A percentile compares a stretch with the other conserved stretches of the same genome.
Evolutionary conservation across 768 basidiomycete species (phyloP).

Genomic region (Hypsizygus marmoreus): DNA sequence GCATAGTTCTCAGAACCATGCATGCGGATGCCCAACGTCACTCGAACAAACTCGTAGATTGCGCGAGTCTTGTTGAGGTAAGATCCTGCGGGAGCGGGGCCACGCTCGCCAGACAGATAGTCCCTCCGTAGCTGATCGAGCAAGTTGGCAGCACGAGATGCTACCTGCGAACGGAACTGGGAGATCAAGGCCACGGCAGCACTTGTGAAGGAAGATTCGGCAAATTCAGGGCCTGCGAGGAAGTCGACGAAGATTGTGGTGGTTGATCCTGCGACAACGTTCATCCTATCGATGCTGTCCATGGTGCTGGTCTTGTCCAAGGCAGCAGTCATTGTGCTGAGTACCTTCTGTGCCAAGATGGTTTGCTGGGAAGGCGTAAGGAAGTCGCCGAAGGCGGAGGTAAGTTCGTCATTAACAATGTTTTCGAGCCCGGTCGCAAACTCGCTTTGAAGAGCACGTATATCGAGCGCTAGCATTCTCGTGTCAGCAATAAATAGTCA

Average conservation of each 20-base stretch:
- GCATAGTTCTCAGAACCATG: slow-evolving; percentile 71
- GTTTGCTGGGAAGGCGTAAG: slow-evolving; percentile 31
- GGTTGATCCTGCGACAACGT: slow-evolving; percentile 56
- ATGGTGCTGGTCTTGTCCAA: slow-evolving; percentile 70
- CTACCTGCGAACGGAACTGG: slow-evolving; percentile 53
- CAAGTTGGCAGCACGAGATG: slow-evolving; percentile 44
- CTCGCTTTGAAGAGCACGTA: slow-evolving; percentile 71
- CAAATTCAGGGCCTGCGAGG: slow-evolving; percentile 43
- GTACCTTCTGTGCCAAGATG: slow-evolving; percentile 35
- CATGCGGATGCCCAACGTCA: slow-evolving; percentile 67
- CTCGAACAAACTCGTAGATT: slow-evolving; percentile 72
- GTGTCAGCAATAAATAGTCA: slow-evolving; percentile 4
- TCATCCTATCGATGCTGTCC: slow-evolving; percentile 72
- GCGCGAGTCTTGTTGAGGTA: slow-evolving; percentile 63
- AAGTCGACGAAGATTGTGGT: slow-evolving; percentile 50
- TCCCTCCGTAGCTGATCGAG: slow-evolving; percentile 52
- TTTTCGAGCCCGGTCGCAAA: slow-evolving; percentile 48
- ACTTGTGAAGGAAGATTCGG: slow-evolving; percentile 20
- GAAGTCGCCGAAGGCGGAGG: slow-evolving; percentile 42
- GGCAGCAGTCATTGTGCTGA: slow-evolving; percentile 44
- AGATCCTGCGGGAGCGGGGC: slow-evolving; percentile 61
- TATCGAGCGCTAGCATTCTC: slow-evolving; percentile 60
- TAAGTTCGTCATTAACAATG: slow-evolving; percentile 54
- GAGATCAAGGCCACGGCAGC: slow-evolving; percentile 37
- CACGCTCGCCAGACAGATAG: slow-evolving; percentile 59